Base-by-base conservation (phyloP, 2,329 filamentous ascomycete species). In the Penicillium griseofulvum region DNA sequence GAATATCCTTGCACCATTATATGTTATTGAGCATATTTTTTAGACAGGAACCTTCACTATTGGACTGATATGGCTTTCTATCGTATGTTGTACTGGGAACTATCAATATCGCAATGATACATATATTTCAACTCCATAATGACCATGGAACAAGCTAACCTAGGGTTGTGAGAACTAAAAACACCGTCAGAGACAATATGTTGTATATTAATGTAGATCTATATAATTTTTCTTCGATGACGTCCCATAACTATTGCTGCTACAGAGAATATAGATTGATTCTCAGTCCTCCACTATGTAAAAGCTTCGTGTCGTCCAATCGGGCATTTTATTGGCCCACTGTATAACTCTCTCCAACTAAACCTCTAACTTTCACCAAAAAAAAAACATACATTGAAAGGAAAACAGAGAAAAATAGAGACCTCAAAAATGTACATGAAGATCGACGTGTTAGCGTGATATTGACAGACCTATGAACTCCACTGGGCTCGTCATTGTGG, bases 371-470 rank as follows among this genome's bases (percentile, higher is more conserved):
- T 16, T 33, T n/a, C 2, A 12, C 33, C 33, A 14, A 24, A 45
- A 33, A 7, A 9, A 29, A 11, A 9, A 31, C 2, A 22, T 29
- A 2, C 17, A n/a, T 16, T 9, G 6, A 19, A 7, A 19, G 7
- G 19, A 14, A 17, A 43, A 19, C 7, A 29, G 11, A 26, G 10
- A 2, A 17, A 17, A 28, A 42, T 28, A 43, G 6, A 43, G 14
- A 29, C 1, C n/a, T 31, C 14, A n/a, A 11, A 11, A 44, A 31
- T 37, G 19, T 24, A 24, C 33, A 24, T 22, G 16, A 43, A 47
- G 58, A 58, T 63, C 56, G 54, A 41, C 56, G 37, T 11, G 29
- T 34, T 49, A 54, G 55, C 38, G 44, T 33, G 51, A 47, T 47
- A 57, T 49, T 51, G 41, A 46, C 29, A 43, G 50, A 38, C 51